A percentile compares a stretch with the other conserved stretches of the same genome.
phyloP scores from a whole-genome alignment of 805 yeast genomes.

The Ogataea naganishii region DNA sequence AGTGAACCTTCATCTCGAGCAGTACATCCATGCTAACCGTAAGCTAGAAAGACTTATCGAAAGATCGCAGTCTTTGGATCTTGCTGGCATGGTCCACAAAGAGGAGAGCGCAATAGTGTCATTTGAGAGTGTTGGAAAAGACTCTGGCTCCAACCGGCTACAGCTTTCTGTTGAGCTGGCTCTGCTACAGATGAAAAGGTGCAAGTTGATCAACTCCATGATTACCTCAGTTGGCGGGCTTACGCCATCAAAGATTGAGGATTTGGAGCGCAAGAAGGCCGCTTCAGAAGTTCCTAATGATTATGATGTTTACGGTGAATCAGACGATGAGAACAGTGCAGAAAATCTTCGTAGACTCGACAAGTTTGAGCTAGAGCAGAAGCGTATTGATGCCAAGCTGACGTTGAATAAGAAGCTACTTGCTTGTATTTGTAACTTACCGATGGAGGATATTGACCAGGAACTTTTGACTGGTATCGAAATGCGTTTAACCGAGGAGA shows the following conservation, averaged over 20 bases:
- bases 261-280: not conserved
- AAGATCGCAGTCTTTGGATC: conserved; percentile 52
- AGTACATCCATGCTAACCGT: conserved; percentile 2
- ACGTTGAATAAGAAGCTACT: conserved; percentile 56
- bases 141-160: conserved; percentile 9
- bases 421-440: conserved; percentile 67
- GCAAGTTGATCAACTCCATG: conserved; percentile 22
- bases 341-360: conserved; percentile 1
- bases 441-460: conserved; percentile 68
- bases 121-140: not conserved
- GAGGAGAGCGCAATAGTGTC: conserved; percentile 28
- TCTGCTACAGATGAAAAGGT: conserved; percentile 31
- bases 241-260: too few species aligned
- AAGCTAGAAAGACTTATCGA: conserved; percentile 35
- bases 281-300: conserved; percentile 6
- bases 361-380: conserved; percentile 5
- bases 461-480: conserved; percentile 77
- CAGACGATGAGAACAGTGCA: conserved; percentile 1
- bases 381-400: conserved; percentile 32
- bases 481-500: conserved; percentile 23
- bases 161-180: conserved; percentile 28
- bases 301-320: conserved; percentile 6
- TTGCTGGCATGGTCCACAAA: conserved; percentile 49
- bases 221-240: conserved; percentile 14
- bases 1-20: conserved; percentile 1